These are phyloP conservation scores for Wallacemonas sp. DNA, from an alignment of 208 protist genomes.

Conservation along the genomic window DNA sequence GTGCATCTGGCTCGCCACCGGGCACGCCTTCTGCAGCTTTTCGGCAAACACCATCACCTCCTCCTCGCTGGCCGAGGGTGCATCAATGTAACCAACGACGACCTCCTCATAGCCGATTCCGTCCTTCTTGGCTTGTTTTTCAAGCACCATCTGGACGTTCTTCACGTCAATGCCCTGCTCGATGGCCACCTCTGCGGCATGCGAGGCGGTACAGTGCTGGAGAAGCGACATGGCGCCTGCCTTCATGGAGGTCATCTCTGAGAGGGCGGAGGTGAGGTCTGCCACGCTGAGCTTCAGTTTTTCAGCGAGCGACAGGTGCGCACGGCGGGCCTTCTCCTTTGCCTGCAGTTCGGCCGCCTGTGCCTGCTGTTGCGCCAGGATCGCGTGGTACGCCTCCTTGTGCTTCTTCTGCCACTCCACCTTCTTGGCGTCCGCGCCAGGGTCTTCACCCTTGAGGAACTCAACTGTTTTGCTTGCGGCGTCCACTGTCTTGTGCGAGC, in stretches of 20 bases:
- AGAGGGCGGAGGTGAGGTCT: constrained; percentile 26
- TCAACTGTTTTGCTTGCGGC: constrained; percentile 35
- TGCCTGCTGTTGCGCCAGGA: constrained; percentile 38
- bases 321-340: constrained; percentile 9
- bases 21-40: constrained; percentile 71
- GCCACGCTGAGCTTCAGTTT: constrained; percentile 17
- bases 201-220: constrained; percentile 82
- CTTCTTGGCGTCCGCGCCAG: constrained; percentile 29
- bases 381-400: constrained; percentile 58
- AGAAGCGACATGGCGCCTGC: constrained; percentile 74
- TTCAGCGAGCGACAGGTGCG: constrained; percentile 4
- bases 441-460: constrained; percentile 48
- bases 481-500: constrained; percentile 28
- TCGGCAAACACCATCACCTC: constrained; percentile 78
- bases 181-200: constrained; percentile 81
- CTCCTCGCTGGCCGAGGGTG: constrained; percentile 54
- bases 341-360: constrained; percentile 14
- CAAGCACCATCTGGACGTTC: constrained; percentile 70
- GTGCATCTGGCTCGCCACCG: constrained; percentile 60
- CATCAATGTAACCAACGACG: constrained; percentile 87
- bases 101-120: constrained; percentile 49
- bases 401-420: constrained; percentile 48
- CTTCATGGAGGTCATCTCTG: constrained; percentile 51
- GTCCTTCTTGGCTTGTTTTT: constrained; percentile 35
- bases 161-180: constrained; percentile 83